phyloP scores from a whole-genome alignment of 371 early-diverging fungal species.

The Lichtheimia corymbifera region DNA sequence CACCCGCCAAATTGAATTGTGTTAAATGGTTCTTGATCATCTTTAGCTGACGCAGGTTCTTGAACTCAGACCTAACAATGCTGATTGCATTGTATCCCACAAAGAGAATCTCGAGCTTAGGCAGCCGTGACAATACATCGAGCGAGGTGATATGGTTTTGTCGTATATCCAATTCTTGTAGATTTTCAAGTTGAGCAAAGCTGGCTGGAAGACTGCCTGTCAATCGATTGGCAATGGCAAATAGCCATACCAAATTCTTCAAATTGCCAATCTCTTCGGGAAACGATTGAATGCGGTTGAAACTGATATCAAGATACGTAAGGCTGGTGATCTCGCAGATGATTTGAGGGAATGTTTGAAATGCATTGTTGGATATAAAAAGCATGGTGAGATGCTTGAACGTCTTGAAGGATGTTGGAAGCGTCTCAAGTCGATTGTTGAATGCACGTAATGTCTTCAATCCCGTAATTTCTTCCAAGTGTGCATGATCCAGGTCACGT shows the following conservation, averaged over 20 bases:
- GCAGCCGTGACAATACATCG: constrained; percentile 57
- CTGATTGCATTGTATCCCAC: constrained; percentile 71
- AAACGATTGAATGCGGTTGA: constrained; percentile 75
- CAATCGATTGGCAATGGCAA: constrained; percentile 75
- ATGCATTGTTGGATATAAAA: constrained; percentile 74
- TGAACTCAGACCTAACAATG: constrained; percentile 43
- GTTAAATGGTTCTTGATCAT: constrained; percentile 62
- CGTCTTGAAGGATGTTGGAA: constrained; percentile 61
- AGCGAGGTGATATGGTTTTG: constrained; percentile 72
- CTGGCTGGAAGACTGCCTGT: constrained; percentile 66
- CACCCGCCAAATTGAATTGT: constrained; percentile 35
- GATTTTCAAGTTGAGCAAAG: constrained; percentile 55
- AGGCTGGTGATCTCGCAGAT: constrained; percentile 63
- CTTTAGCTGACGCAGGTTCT: constrained; percentile 40
- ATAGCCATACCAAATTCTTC: constrained; percentile 55
- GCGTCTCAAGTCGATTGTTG: constrained; percentile 69
- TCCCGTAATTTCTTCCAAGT: constrained; percentile 56
- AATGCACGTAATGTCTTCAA: constrained; percentile 65
- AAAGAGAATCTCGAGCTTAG: constrained; percentile 59
- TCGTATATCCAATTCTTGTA: constrained; percentile 76
- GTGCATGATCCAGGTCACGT: constrained; percentile 54
- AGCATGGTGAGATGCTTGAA: constrained; percentile 64
- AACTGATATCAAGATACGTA: constrained; percentile 77
- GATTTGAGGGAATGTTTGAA: constrained; percentile 63
- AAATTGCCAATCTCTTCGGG: constrained; percentile 77